Evolutionary conservation across 805 yeast species (phyloP), one percentile per base, ranked within the genome.

Genomic region (Nakazawaea sp.): DNA sequence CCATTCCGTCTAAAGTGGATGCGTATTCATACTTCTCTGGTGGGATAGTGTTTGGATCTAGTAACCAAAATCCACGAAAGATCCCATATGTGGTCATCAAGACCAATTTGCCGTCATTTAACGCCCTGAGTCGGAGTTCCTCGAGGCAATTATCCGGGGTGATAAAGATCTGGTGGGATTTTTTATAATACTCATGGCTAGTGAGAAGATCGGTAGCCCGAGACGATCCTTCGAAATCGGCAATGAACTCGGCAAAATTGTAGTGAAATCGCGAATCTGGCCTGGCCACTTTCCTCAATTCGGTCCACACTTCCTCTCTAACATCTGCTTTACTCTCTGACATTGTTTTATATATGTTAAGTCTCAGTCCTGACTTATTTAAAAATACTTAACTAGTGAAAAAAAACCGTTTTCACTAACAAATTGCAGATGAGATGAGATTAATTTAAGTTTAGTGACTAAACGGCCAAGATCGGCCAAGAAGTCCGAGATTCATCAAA

Each of bases 61-160:
- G 35, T 3, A 48, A 16, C 46, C 51, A 55, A 31, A 55, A 55
- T 1, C 58, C 59, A 18, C 59, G 41, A 24, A 42, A 41, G 11
- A 55, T 55, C 10, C 57, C 56, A 33, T 55, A 55, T 2, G 57
- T 53, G 19, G 59, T 55, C 45, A 53, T 55, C 29, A 55, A 40
- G 6, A 52, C 46, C 9, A 37, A 46, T 34, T 53, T 53, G 4
- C 52, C 52, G 30, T 45, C 50, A 28, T 43, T 42, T 29, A 55
- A 30, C 2, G 53, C 43, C 40, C 48, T 42, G 27, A 39, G 51
- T 17, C 58, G 41, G 23, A 55, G 41, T 32, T 46, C 45, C 41
- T 55, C 58, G 1, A 55, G 42, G 40, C 59, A 55, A 25, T 55
- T 55, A 40, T 55, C 59, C 1, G 59, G 59, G 1, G 59, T 52